These are phyloP conservation scores for Dioszegia aurantiaca DNA, from an alignment of 768 basidiomycete species.

Conservation along the genomic window DNA sequence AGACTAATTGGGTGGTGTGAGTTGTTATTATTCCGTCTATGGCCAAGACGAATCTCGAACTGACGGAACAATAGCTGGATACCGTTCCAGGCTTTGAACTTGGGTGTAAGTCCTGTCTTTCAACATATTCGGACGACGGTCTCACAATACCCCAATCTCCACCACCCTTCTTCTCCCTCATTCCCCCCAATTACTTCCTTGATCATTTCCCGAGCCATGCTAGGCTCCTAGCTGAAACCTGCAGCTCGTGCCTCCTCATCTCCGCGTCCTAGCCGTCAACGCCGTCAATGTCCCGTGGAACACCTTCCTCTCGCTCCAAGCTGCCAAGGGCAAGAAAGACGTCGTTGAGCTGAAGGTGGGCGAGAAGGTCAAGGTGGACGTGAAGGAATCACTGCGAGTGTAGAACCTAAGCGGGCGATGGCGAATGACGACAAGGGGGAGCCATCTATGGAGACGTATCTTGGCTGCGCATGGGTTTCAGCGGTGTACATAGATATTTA, in stretches of 20 bases:
- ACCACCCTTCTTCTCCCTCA: too few relatives aligned
- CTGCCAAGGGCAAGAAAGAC: slow-evolving; percentile 30
- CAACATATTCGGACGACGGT: too few relatives aligned
- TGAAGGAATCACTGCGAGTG: slow-evolving; percentile 5
- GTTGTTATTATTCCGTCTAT: slow-evolving; percentile 7
- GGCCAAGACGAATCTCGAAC: background rate
- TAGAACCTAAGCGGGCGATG: background rate
- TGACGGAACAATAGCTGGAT: slow-evolving; percentile 36
- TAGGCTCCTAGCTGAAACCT: too few relatives aligned
- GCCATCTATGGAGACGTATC: background rate
- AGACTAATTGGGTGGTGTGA: slow-evolving; percentile 49
- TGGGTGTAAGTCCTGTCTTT: slow-evolving; percentile 27
- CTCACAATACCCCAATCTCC: too few relatives aligned
- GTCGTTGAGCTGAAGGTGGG: slow-evolving; percentile 9
- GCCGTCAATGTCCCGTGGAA: slow-evolving; percentile 51
- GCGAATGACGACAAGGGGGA: background rate
- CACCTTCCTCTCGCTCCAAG: slow-evolving; percentile 45
- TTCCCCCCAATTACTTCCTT: too few relatives aligned
- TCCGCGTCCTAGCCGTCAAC: slow-evolving; percentile 43
- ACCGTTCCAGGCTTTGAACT: slow-evolving; percentile 48
- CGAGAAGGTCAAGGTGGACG: slow-evolving; percentile 14
- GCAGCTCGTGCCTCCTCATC: slow-evolving; percentile 47
- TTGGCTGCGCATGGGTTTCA: too few relatives aligned
- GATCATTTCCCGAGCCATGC: too few relatives aligned
- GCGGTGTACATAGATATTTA: background rate